These are phyloP conservation scores for Sporothrix mexicana DNA, from an alignment of 2,329 filamentous ascomycete genomes.

Conservation along the genomic window DNA sequence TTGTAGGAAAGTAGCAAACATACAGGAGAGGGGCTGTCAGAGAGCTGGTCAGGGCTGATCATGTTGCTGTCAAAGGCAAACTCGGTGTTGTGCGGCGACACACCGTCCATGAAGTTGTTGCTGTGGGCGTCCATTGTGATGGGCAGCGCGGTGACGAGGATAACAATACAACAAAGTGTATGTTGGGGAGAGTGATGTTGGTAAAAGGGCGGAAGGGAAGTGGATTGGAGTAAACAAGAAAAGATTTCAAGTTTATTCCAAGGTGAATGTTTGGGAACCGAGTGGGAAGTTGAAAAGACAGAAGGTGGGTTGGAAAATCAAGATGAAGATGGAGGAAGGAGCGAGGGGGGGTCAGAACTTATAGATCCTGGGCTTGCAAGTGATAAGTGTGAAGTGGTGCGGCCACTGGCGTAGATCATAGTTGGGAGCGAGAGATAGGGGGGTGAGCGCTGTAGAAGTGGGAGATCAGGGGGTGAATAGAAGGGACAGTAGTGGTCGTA, in stretches of 20 bases:
- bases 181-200: background rate
- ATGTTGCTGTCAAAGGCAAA: background rate
- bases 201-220: background rate
- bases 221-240: background rate
- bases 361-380: background rate
- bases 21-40: background rate
- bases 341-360: background rate
- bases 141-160: background rate
- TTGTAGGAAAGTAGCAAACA: too few species aligned
- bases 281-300: background rate
- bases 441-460: background rate
- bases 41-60: background rate
- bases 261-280: background rate
- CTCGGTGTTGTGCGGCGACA: constrained; percentile 8
- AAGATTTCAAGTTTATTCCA: background rate
- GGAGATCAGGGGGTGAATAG: background rate
- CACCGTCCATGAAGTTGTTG: background rate
- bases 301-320: constrained; percentile 1
- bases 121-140: constrained; percentile 8
- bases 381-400: background rate
- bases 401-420: constrained; percentile 18
- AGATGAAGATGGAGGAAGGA: background rate
- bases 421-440: background rate
- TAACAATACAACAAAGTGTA: background rate
- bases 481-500: constrained; percentile 1